Conservation (phyloP, 2,329 filamentous ascomycete genomes). For the Helotiales sp. region DNA sequence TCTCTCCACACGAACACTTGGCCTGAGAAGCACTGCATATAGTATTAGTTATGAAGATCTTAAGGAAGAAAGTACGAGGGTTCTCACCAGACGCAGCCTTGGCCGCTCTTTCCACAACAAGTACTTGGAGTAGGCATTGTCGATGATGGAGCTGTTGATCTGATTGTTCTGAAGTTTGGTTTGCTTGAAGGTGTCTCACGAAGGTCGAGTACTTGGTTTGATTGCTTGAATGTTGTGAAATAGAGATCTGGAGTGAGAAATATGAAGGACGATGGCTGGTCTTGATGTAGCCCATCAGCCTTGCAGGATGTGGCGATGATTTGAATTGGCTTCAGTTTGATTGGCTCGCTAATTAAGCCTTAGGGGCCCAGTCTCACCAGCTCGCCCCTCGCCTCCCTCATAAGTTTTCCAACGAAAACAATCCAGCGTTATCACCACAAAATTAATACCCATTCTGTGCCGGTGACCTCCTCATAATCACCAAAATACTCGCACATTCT, state of each 20-base stretch:
- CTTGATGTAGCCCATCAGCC: slow-evolving; percentile 7
- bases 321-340: slow-evolving; percentile 13
- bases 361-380: background rate
- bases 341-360: slow-evolving; percentile 12
- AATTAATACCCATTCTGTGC: too few relatives aligned
- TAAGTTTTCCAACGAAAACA: background rate
- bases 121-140: slow-evolving; percentile 41
- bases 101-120: slow-evolving; percentile 42
- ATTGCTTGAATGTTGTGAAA: slow-evolving; percentile 6
- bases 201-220: background rate
- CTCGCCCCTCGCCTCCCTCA: background rate
- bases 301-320: slow-evolving; percentile 10
- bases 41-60: slow-evolving; percentile 3
- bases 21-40: slow-evolving; percentile 60
- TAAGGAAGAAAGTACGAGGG: slow-evolving; percentile 8
- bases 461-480: too few relatives aligned
- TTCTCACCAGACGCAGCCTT: slow-evolving; percentile 42
- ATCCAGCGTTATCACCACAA: background rate
- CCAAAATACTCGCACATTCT: too few relatives aligned
- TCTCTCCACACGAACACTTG: slow-evolving; percentile 87
- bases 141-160: slow-evolving; percentile 11
- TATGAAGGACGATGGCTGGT: background rate
- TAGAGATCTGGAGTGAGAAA: background rate
- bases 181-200: slow-evolving; percentile 3
- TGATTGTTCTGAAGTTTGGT: background rate